Conservation (phyloP, 2,329 filamentous ascomycete species). For the Pseudogymnoascus sp. region DNA sequence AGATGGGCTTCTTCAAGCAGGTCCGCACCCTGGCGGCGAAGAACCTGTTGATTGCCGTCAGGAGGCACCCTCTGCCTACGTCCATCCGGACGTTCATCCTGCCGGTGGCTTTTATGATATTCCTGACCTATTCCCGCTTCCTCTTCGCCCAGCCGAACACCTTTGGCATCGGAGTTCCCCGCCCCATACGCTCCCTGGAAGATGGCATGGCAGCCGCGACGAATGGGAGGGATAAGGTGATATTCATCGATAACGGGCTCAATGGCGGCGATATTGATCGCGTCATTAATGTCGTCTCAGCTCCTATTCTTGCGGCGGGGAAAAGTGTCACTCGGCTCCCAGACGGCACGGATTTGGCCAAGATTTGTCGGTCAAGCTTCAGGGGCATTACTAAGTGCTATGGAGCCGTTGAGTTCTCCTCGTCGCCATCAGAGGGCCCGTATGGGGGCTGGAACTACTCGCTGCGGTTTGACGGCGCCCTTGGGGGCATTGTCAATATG, state of each 20-base stretch:
- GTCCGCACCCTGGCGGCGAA: constrained; percentile 50
- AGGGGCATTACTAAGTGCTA: constrained; percentile 64
- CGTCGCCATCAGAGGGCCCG: constrained; percentile 62
- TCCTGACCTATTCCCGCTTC: constrained; percentile 66
- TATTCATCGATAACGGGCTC: constrained; percentile 69
- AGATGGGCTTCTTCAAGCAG: constrained; percentile 46
- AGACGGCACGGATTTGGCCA: constrained; percentile 48
- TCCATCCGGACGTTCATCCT: constrained; percentile 49
- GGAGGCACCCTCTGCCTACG: constrained; percentile 45
- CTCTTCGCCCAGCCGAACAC: constrained; percentile 70
- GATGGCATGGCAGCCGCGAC: constrained; percentile 52
- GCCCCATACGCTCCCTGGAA: constrained; percentile 53
- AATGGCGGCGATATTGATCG: constrained; percentile 60
- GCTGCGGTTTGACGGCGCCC: constrained; percentile 62
- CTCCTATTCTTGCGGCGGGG: constrained; percentile 46
- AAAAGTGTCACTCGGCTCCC: constrained; percentile 47
- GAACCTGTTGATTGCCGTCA: constrained; percentile 49
- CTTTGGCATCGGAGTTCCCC: constrained; percentile 60
- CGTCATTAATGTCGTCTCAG: constrained; percentile 56
- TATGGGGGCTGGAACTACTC: constrained; percentile 77
- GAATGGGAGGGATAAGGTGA: constrained; percentile 57
- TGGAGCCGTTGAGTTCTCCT: constrained; percentile 64
- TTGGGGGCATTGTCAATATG: constrained; percentile 58
- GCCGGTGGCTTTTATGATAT: constrained; percentile 48
- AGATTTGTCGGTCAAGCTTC: constrained; percentile 54